Conservation (phyloP, 1,139 yeast species). For the Hanseniaspora uvarum region DNA sequence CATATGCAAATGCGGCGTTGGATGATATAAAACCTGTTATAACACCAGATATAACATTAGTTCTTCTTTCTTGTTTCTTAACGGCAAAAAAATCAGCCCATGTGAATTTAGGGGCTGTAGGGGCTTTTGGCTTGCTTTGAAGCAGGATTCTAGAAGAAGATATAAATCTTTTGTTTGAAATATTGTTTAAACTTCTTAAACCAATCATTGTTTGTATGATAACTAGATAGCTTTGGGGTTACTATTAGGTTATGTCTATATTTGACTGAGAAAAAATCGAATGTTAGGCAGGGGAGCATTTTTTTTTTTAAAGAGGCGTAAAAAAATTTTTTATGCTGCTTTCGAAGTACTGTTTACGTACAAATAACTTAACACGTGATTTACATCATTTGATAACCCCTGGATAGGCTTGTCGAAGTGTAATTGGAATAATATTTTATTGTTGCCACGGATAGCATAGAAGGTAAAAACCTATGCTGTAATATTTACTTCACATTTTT, state of each 20-base stretch:
- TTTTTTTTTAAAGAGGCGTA: no score
- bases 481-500: no score
- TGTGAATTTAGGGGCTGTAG: slow-evolving; percentile 20
- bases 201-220: background rate
- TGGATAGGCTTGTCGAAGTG: no score
- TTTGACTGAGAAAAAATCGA: background rate
- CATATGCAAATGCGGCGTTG: slow-evolving; percentile 59
- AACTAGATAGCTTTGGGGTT: background rate
- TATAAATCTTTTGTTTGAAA: slow-evolving; percentile 2
- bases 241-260: background rate
- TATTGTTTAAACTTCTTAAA: background rate
- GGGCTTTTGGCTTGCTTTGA: background rate
- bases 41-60: slow-evolving; percentile 58
- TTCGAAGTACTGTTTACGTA: no score
- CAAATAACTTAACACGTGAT: no score
- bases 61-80: slow-evolving; percentile 62
- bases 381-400: no score
- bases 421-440: no score
- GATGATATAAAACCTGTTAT: slow-evolving; percentile 62
- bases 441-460: no score
- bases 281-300: no score
- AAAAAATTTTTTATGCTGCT: no score
- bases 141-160: background rate
- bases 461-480: no score
- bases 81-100: slow-evolving; percentile 76